A percentile compares a stretch with the other conserved stretches of the same genome.
Conservation (phyloP, 1,284 basidiomycete species). For the Trichosporon ovoides region DNA sequence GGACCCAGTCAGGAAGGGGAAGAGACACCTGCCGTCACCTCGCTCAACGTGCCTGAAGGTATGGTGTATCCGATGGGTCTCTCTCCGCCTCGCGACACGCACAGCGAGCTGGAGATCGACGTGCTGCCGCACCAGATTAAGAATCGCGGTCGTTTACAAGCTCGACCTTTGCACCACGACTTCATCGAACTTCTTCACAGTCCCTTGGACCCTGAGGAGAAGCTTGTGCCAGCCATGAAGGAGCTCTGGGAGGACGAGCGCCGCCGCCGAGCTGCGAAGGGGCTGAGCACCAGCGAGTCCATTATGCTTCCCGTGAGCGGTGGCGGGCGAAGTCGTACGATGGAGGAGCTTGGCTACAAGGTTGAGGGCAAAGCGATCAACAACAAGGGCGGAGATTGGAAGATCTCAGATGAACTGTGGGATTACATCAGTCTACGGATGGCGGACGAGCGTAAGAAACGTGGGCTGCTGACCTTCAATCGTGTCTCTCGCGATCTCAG, state of each 20-base stretch:
- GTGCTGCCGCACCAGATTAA: constrained; percentile 73
- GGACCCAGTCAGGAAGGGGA: not conserved
- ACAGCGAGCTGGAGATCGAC: constrained; percentile 76
- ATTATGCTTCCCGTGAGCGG: constrained; percentile 45
- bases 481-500: constrained; percentile 31
- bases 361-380: constrained; percentile 25
- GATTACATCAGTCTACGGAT: constrained; percentile 42
- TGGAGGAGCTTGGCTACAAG: constrained; percentile 42
- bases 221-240: constrained; percentile 77
- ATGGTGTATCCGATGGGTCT: constrained; percentile 38
- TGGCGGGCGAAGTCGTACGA: constrained; percentile 38
- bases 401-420: constrained; percentile 41
- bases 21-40: constrained; percentile 18
- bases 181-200: constrained; percentile 59
- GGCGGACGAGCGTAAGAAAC: constrained; percentile 47
- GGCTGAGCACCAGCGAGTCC: constrained; percentile 43
- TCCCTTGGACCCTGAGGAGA: constrained; percentile 57
- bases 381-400: constrained; percentile 48
- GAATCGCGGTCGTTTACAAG: constrained; percentile 65
- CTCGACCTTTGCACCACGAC: constrained; percentile 69
- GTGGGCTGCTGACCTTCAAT: constrained; percentile 35
- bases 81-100: constrained; percentile 63
- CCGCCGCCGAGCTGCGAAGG: constrained; percentile 60
- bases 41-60: constrained; percentile 27
- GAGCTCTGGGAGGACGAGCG: constrained; percentile 96